These are phyloP conservation scores for Termitomyces sp. DNA, from an alignment of 768 basidiomycete species.

Conservation along the genomic window DNA sequence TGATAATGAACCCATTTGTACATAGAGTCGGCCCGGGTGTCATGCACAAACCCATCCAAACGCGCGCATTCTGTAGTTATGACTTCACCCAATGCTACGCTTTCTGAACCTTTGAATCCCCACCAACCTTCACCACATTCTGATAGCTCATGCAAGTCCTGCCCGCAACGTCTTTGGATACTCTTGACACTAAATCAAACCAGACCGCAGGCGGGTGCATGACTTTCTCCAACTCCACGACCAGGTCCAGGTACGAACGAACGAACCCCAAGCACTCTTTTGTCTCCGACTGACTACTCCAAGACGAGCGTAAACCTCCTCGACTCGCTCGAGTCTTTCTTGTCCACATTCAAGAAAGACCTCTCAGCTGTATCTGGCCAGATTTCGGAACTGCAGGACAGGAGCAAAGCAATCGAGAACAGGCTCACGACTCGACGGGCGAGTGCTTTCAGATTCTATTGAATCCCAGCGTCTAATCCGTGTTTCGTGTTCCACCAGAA, in stretches of 20 bases:
- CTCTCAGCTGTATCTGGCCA: conserved; percentile 93
- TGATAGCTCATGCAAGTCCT: conserved; percentile 28
- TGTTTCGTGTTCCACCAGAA: conserved; percentile 42
- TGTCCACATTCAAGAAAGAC: conserved; percentile 94
- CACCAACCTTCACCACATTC: conserved; percentile 2
- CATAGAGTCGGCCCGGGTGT: too few species aligned
- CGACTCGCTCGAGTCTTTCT: conserved; percentile 83
- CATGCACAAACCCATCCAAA: too few species aligned
- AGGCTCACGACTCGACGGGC: conserved; percentile 83
- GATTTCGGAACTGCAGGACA: conserved; percentile 87
- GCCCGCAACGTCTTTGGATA: neutral
- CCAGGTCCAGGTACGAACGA: conserved; percentile 73
- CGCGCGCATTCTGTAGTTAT: neutral
- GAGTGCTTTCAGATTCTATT: too few species aligned
- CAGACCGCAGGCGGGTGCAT: conserved; percentile 34
- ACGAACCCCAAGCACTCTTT: neutral
- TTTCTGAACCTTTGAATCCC: neutral
- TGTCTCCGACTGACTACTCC: neutral
- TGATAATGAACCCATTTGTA: too few species aligned
- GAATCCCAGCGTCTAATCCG: conserved; percentile 3
- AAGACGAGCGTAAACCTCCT: conserved; percentile 85
- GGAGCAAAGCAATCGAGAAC: conserved; percentile 87
- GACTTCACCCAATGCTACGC: neutral
- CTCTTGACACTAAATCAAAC: conserved; percentile 1
- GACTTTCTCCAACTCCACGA: conserved; percentile 89